Evolutionary conservation across 2,329 filamentous ascomycete species (phyloP).

Genomic region (Sclerotinia spermophila): DNA sequence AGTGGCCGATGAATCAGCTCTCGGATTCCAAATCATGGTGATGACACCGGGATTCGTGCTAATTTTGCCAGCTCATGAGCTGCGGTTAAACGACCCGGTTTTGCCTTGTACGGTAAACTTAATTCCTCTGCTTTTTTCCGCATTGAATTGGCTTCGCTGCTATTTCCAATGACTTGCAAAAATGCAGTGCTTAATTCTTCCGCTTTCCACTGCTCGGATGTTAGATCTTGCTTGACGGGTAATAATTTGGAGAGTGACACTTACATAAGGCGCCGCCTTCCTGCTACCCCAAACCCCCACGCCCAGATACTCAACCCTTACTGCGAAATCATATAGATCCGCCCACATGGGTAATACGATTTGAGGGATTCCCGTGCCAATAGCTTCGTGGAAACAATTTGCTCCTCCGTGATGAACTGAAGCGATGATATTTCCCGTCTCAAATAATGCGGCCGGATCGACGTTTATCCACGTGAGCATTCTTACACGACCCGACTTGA

Average conservation of each 20-base stretch:
- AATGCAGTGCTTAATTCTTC: neutral
- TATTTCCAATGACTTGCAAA: neutral
- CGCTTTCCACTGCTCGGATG: neutral
- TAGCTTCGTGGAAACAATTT: conserved; percentile 42
- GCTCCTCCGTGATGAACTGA: conserved; percentile 41
- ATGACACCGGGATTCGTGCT: neutral
- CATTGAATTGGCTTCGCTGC: neutral
- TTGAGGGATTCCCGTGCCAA: conserved; percentile 44
- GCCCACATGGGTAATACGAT: conserved; percentile 45
- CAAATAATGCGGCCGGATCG: conserved; percentile 31
- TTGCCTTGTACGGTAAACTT: neutral
- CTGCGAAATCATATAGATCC: conserved; percentile 45
- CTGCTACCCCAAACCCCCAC: conserved; percentile 38
- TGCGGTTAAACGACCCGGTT: neutral
- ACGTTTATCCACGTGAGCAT: conserved; percentile 17
- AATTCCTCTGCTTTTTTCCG: neutral
- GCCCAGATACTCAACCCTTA: conserved; percentile 40
- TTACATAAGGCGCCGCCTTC: neutral
- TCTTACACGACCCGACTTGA: conserved; percentile 17
- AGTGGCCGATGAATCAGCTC: neutral
- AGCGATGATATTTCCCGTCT: conserved; percentile 36
- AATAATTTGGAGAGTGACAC: neutral
- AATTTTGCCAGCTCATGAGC: neutral
- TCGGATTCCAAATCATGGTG: neutral
- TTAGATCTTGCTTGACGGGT: neutral